Evolutionary conservation across 129 eudicot genomes (phyloP).

Genomic region (Artemisia annua): DNA sequence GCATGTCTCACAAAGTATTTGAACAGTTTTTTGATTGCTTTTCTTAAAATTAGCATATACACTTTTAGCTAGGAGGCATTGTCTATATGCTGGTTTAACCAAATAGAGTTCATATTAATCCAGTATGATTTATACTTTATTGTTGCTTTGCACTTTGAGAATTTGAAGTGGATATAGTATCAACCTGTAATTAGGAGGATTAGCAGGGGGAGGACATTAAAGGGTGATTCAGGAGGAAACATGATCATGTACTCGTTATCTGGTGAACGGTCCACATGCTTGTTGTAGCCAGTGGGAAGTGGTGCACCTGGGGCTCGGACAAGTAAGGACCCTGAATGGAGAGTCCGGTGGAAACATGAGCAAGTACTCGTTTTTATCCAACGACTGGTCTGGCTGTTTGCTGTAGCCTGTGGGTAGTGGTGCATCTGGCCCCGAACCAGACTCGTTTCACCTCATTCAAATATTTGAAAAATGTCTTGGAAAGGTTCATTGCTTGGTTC

Average conservation of each 20-base stretch:
- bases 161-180: background rate
- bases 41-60: background rate
- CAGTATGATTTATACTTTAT: too few relatives aligned
- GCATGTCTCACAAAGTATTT: background rate
- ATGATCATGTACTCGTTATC: background rate
- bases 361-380: slow-evolving; percentile 44
- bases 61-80: background rate
- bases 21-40: background rate
- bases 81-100: too few relatives aligned
- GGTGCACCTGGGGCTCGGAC: background rate
- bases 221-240: background rate
- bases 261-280: background rate
- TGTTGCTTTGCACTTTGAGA: too few relatives aligned
- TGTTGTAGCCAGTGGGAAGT: background rate
- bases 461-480: background rate
- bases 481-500: background rate
- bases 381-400: slow-evolving; percentile 46
- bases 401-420: slow-evolving; percentile 47
- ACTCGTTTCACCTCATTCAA: background rate
- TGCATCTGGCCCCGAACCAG: slow-evolving; percentile 14
- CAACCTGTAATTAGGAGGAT: background rate
- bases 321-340: slow-evolving; percentile 37
- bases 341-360: slow-evolving; percentile 40
- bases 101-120: too few relatives aligned
- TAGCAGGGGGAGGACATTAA: background rate